Percentiles rank a stretch among this genome's conserved stretches.
Evolutionary conservation across 495 filamentous ascomycete species (phyloP).

Genomic region (Penicillium simplicissimum): DNA sequence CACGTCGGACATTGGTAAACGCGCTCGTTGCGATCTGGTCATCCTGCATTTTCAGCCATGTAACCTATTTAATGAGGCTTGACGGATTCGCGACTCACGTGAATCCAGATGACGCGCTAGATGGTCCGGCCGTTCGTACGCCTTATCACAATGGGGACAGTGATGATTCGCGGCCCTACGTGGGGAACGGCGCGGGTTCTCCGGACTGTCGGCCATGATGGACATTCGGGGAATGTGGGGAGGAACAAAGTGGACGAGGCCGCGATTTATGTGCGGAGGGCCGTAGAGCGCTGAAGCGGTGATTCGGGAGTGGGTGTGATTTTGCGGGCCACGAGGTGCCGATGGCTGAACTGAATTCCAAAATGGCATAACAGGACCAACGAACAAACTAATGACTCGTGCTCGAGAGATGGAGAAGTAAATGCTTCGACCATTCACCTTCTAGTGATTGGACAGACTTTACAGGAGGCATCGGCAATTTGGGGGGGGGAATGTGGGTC

Average conservation of each 20-base stretch:
- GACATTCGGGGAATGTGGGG: background rate
- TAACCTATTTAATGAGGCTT: background rate
- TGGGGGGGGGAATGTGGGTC: background rate
- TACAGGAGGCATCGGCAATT: background rate
- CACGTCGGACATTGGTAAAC: conserved; percentile 26
- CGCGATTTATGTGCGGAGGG: background rate
- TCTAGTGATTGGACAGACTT: background rate
- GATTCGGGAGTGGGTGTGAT: background rate
- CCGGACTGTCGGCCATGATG: conserved; percentile 13
- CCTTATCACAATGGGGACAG: conserved; percentile 29
- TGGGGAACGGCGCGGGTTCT: conserved; percentile 17
- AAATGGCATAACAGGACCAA: no score
- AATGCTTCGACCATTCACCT: background rate
- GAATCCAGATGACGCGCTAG: conserved; percentile 34
- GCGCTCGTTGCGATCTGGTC: conserved; percentile 26
- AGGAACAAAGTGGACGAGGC: conserved; percentile 1
- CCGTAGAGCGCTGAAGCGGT: background rate
- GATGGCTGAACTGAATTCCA: background rate
- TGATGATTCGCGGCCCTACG: conserved; percentile 21
- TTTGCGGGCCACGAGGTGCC: conserved; percentile 5
- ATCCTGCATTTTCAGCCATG: background rate
- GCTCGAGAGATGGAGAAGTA: no score
- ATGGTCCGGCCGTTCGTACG: conserved; percentile 30
- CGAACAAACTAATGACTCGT: no score
- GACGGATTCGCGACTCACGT: conserved; percentile 13